Base-by-base conservation (phyloP, 192 early-diverging fungal genomes). In the Coemansia sp. region DNA sequence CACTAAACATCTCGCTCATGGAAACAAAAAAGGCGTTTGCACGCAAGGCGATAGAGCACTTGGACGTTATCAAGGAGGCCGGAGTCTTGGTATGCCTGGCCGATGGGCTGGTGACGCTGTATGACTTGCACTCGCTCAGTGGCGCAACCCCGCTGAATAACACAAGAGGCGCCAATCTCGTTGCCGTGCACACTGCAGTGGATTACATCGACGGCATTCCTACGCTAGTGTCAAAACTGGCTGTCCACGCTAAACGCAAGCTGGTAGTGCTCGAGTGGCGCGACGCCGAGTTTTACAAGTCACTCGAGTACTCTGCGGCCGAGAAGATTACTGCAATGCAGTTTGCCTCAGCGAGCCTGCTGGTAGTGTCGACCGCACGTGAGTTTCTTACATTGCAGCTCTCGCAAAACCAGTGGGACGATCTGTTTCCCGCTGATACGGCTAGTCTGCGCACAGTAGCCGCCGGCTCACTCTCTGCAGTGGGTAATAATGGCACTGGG, bases 41-140 rank as follows among this genome's bases (percentile, higher is more conserved):
- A 15, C 87, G 87, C 67, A 87, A 79, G 57, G 78, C 90, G 10
- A 87, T 94, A 47, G 91, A 92, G 67, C 91, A 93, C 34, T 75
- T 94, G 43, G 91, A 89, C 64, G 85, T 92, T 6, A 89, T 94
- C 65, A 92, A 92, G 38, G 91, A 91, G 63, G 89, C 91, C 12
- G 88, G 86, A 43, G 83, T 92, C 4, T 76, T 94, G 34, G 90
- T 94, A 7, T 88, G 90, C 1, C 76, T 93, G 64, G 86, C 91
- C 33, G 95, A 94, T 75, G 89, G 88, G 4, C 68, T 85, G 59
- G 89, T 95, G 34, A 90, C 85, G 40, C 83, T 95, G 12, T 90
- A 92, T 78, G 91, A 95, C 80, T 66, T 95, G 65, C 81, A 86
- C 62, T 88, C 93, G 3, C 89, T 94, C 64, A 86, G 89, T 59